A percentile compares a stretch with the other conserved stretches of the same genome.
phyloP scores from a whole-genome alignment of 176 grass and related monocot species.

The Dendrocalamus sinicus region DNA sequence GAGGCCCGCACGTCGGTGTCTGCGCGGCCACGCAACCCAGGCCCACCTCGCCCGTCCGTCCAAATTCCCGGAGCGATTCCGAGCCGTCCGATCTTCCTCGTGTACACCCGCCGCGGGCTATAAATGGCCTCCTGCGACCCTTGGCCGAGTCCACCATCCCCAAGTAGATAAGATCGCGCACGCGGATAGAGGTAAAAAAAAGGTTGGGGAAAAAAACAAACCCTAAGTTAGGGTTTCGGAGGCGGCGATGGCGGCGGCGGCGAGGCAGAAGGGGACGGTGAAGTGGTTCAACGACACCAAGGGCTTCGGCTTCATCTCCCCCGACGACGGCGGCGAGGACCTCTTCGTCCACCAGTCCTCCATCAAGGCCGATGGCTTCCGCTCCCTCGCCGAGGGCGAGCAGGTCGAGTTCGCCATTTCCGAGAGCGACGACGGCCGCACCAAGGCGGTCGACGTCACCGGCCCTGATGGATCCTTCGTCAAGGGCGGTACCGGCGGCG shows the following conservation, averaged over 20 bases:
- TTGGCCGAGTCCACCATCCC: slow-evolving; percentile 24
- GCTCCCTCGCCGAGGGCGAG: slow-evolving; percentile 83
- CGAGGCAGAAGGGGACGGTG: slow-evolving; percentile 63
- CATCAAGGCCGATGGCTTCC: slow-evolving; percentile 94
- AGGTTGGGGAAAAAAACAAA: not conserved
- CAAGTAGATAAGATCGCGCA: slow-evolving; percentile 54
- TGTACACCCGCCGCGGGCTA: slow-evolving; percentile 43
- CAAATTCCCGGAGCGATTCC: accelerated
- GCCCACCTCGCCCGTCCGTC: not conserved
- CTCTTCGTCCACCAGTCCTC: slow-evolving; percentile 94
- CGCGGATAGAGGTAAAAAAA: not conserved
- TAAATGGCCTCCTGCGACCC: slow-evolving; percentile 40
- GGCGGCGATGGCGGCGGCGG: slow-evolving; percentile 54
- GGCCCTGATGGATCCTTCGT: slow-evolving; percentile 90
- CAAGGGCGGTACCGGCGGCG: slow-evolving; percentile 56
- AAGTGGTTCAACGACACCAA: slow-evolving; percentile 99
- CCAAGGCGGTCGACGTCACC: slow-evolving; percentile 94
- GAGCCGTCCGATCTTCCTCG: slow-evolving; percentile 52
- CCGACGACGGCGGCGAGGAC: slow-evolving; percentile 82
- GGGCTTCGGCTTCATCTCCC: slow-evolving; percentile 94
- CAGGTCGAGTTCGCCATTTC: slow-evolving; percentile 69
- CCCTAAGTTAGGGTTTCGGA: slow-evolving; percentile 56
- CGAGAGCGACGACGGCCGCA: slow-evolving; percentile 71
- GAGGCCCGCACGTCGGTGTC: not conserved
- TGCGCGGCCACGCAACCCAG: not conserved